Evolutionary conservation across 768 basidiomycete species (phyloP), one percentile per base, ranked within the genome.

Genomic region (Lactarius pseudohatsudake): DNA sequence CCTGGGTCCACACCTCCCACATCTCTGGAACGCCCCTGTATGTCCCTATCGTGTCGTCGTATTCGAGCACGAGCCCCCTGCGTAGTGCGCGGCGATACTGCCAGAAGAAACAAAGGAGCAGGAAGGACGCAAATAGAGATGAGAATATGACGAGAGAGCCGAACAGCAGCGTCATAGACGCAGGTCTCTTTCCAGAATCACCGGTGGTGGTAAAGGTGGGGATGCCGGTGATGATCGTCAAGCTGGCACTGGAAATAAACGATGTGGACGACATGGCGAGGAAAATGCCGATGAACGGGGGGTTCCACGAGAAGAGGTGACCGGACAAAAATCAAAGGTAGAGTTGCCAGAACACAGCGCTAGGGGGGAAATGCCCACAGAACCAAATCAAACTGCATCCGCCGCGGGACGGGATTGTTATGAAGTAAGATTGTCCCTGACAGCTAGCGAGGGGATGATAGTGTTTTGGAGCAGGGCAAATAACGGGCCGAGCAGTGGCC

Each of bases 1-100:
- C 59, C 26, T 56, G 45, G 6, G 55, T 43, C 65, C 67, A 68
- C n/a, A 66, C 64, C 60, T 68, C 65, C 64, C 67, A 68, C 22
- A 68, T 1, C 16, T 62, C 38, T 8, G 67, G 67, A 45, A 50
- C 43, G 45, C 53, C 28, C 34, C 22, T 55, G 26, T 32, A 8
- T 5, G 20, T 8, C 18, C 50, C 47, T 11, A 20, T 53, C n/a
- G 18, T 28, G 30, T 61, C 67, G n/a, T 61, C 66, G 28, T 40
- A 50, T 15, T 64, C 57, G 18, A 28, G 58, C 18, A 20, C 10
- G 4, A 53, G 10, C 13, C 9, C 45, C 13, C 45, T 16, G 7
- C 36, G 62, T 28, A 22, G 59, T 40, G 22, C 20, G 11, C 59
- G 61, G 9, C 43, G 53, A 9, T 41, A 36, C 30, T n/a, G 41